These are phyloP conservation scores for Candida cerambycidarum DNA, from an alignment of 805 yeast genomes.

Conservation along the genomic window DNA sequence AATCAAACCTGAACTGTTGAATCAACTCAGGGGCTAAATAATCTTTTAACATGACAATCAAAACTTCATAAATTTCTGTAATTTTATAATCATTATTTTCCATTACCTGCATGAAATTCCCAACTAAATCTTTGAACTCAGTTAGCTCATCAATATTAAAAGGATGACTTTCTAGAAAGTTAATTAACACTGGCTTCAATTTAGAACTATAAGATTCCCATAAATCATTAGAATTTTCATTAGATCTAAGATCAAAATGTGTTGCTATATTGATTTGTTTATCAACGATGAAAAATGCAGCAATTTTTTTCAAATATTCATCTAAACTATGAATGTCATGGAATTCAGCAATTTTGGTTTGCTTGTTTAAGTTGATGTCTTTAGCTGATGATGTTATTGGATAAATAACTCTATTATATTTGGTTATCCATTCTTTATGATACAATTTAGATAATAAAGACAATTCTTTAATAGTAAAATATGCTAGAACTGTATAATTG, in stretches of 20 bases:
- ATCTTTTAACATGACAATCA: conserved; percentile 56
- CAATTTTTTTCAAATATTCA: conserved; percentile 57
- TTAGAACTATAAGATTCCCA: conserved; percentile 70
- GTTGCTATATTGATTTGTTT: conserved; percentile 64
- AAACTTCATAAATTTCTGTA: conserved; percentile 57
- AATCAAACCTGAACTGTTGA: conserved; percentile 57
- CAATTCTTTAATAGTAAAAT: conserved; percentile 65
- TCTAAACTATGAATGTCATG: conserved; percentile 40
- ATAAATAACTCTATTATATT: conserved; percentile 68
- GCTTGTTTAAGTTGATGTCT: conserved; percentile 12
- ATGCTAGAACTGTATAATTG: conserved; percentile 81
- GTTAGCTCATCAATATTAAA: conserved; percentile 45
- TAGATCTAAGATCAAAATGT: conserved; percentile 59
- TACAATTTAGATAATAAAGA: conserved; percentile 62
- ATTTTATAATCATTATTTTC: conserved; percentile 68
- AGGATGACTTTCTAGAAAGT: conserved; percentile 42
- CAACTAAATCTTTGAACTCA: conserved; percentile 61
- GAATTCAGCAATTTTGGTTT: conserved; percentile 25
- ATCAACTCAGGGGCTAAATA: conserved; percentile 59
- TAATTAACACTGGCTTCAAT: conserved; percentile 56
- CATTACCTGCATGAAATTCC: conserved; percentile 71
- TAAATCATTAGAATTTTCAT: conserved; percentile 63
- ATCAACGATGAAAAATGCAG: conserved; percentile 80
- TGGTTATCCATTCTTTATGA: conserved; percentile 67
- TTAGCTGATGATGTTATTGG: conserved; percentile 52